Evolutionary conservation across 208 protist genomes (phyloP).

Genomic region (Acanthamoeba polyphaga): DNA sequence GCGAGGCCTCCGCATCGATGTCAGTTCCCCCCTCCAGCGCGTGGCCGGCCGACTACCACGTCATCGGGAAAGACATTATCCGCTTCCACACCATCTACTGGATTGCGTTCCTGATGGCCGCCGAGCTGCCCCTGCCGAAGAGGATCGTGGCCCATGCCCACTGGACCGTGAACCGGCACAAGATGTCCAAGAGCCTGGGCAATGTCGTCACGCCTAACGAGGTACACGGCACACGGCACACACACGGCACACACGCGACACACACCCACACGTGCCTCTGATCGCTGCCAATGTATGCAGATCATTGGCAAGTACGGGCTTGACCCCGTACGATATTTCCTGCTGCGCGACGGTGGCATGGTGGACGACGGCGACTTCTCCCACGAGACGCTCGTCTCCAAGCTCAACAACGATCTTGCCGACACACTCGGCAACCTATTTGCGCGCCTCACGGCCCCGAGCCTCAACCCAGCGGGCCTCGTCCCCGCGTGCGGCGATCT

Average conservation of each 20-base stretch:
- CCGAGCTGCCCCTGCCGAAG: conserved; percentile 95
- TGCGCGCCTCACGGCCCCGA: conserved; percentile 48
- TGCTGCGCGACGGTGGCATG: conserved; percentile 96
- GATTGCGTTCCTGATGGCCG: conserved; percentile 97
- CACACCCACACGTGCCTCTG: too few species aligned
- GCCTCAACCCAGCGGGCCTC: conserved; percentile 59
- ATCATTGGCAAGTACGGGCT: conserved; percentile 91
- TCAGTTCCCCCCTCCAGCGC: not conserved
- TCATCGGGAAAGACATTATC: conserved; percentile 99
- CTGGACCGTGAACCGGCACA: conserved; percentile 85
- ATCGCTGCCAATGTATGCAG: not conserved
- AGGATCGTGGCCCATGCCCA: conserved; percentile 94
- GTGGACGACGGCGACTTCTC: conserved; percentile 97
- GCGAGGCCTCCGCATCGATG: not conserved
- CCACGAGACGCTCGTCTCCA: conserved; percentile 92
- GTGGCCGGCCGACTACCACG: conserved; percentile 89
- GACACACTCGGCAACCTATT: conserved; percentile 92
- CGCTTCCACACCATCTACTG: conserved; percentile 99
- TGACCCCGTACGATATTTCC: conserved; percentile 96
- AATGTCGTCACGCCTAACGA: conserved; percentile 97
- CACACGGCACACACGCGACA: conserved; percentile 23
- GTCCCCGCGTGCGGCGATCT: not conserved
- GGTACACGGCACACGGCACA: conserved; percentile 86
- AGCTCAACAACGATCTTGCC: conserved; percentile 95
- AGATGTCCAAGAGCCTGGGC: conserved; percentile 89